These are phyloP conservation scores for Suhomyces vadensis DNA, from an alignment of 805 yeast genomes.

Conservation along the genomic window DNA sequence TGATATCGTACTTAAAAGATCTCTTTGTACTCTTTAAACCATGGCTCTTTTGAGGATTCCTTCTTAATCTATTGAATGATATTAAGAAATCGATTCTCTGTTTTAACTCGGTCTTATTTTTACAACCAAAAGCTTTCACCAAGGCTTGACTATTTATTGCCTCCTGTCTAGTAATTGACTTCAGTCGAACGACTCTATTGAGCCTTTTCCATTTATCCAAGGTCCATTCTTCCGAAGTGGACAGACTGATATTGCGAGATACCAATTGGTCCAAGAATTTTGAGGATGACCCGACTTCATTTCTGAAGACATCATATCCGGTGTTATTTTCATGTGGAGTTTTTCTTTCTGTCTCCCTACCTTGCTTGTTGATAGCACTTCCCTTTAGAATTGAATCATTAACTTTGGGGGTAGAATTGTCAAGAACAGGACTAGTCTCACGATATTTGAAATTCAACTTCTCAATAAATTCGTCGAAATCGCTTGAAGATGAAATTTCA, in stretches of 20 bases:
- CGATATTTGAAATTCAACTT: slow-evolving; percentile 11
- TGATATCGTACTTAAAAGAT: too few species aligned
- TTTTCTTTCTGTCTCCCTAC: neutral
- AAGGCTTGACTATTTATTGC: slow-evolving; percentile 31
- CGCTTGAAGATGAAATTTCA: slow-evolving; percentile 11
- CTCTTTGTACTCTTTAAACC: neutral
- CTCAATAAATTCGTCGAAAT: slow-evolving; percentile 10
- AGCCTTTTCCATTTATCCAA: slow-evolving; percentile 35
- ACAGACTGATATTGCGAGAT: neutral
- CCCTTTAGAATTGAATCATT: neutral
- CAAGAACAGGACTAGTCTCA: slow-evolving; percentile 12
- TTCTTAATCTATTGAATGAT: slow-evolving; percentile 6
- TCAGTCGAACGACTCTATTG: slow-evolving; percentile 28
- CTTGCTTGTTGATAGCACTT: too few species aligned
- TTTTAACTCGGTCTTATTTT: slow-evolving; percentile 28
- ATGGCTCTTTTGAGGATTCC: neutral
- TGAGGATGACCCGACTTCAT: neutral
- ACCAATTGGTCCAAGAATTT: neutral
- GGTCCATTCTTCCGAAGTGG: slow-evolving; percentile 24
- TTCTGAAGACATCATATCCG: too few species aligned
- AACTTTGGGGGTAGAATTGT: slow-evolving; percentile 11
- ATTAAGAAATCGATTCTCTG: slow-evolving; percentile 31
- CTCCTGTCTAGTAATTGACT: slow-evolving; percentile 24
- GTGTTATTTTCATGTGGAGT: neutral
- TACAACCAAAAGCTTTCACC: slow-evolving; percentile 27